These are phyloP conservation scores for Rossbeevera mucosa DNA, from an alignment of 768 basidiomycete species.

Conservation along the genomic window DNA sequence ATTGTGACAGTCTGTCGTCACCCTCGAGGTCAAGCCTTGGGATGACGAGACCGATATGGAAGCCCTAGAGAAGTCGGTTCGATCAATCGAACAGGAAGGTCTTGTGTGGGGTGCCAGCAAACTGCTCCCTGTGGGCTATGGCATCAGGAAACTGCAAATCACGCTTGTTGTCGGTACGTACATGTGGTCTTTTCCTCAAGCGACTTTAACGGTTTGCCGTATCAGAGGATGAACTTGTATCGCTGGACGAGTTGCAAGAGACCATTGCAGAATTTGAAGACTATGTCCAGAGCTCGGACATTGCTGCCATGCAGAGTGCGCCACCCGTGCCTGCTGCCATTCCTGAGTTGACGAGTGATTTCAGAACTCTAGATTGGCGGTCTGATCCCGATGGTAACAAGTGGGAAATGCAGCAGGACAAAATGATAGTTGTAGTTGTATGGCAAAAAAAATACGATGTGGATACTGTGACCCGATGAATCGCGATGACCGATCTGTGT, in stretches of 20 bases:
- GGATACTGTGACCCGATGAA: conserved; percentile 2
- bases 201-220: neutral
- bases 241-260: conserved; percentile 90
- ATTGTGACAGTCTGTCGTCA: conserved; percentile 86
- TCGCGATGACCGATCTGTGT: neutral
- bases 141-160: conserved; percentile 88
- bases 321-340: neutral
- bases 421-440: conserved; percentile 8
- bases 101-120: conserved; percentile 96
- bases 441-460: neutral
- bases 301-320: conserved; percentile 91
- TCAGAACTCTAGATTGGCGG: conserved; percentile 20
- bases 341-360: conserved; percentile 3
- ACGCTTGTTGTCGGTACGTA: conserved; percentile 54
- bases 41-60: conserved; percentile 99
- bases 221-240: conserved; percentile 92
- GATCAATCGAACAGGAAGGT: conserved; percentile 83
- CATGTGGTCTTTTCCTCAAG: neutral
- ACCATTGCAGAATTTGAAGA: conserved; percentile 81
- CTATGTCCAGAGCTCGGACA: conserved; percentile 85
- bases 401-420: conserved; percentile 2
- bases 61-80: conserved; percentile 75
- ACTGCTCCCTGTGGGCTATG: conserved; percentile 88
- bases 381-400: neutral
- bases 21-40: conserved; percentile 98